Conservation (phyloP, 371 early-diverging fungal genomes). For the Mortierella sp. region DNA sequence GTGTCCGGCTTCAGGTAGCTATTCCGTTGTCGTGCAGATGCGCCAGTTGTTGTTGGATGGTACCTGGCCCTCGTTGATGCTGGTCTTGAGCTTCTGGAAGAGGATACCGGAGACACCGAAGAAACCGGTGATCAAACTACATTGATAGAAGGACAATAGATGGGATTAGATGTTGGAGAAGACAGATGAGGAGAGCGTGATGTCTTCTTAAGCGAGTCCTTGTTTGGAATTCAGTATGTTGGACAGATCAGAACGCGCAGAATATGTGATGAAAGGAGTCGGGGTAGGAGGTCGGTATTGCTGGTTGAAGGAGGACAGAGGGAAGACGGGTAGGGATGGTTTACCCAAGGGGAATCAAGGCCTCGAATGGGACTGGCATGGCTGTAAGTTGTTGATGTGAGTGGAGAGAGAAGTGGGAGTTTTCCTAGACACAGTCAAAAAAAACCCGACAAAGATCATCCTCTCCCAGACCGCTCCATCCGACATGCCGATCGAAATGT, state of each 20-base stretch:
- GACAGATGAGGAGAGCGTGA: background rate
- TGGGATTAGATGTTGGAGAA: background rate
- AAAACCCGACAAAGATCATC: background rate
- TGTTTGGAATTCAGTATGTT: background rate
- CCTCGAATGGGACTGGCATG: slow-evolving; percentile 66
- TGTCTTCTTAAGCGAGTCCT: too few species aligned
- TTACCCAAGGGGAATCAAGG: slow-evolving; percentile 62
- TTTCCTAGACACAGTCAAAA: background rate
- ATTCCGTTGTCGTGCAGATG: background rate
- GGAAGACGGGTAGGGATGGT: background rate
- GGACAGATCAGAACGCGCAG: slow-evolving; percentile 4
- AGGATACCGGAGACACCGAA: slow-evolving; percentile 60
- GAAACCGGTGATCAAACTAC: slow-evolving; percentile 61
- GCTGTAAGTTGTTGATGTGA: slow-evolving; percentile 8
- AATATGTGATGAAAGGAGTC: background rate
- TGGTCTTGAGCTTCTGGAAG: slow-evolving; percentile 51
- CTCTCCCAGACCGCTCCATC: background rate
- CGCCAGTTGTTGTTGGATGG: background rate
- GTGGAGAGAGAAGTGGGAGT: slow-evolving; percentile 10
- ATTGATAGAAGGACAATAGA: background rate
- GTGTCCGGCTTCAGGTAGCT: background rate
- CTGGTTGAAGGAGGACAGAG: too few species aligned
- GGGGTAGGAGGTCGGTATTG: background rate
- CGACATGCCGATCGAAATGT: background rate
- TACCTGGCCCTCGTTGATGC: slow-evolving; percentile 63